Evolutionary conservation across 768 basidiomycete species (phyloP).

Genomic region (Exidia glandulosa): DNA sequence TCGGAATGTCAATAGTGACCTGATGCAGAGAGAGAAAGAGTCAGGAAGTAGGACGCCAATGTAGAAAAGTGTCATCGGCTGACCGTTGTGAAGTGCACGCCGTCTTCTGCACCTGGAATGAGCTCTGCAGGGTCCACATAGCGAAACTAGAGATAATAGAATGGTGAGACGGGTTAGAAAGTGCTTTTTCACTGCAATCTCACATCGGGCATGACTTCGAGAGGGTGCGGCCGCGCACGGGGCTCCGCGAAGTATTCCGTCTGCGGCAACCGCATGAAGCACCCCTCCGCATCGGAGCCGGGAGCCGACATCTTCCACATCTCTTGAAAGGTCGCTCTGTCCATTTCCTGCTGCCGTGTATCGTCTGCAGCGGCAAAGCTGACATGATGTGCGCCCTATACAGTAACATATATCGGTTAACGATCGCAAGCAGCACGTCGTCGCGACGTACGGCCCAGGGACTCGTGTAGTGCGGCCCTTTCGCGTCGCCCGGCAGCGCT

Average conservation of each 20-base stretch:
- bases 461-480: slow-evolving; percentile 64
- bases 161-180: background rate
- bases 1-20: slow-evolving; percentile 53
- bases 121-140: slow-evolving; percentile 31
- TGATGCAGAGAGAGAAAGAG: too few species aligned
- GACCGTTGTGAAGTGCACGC: slow-evolving; percentile 54
- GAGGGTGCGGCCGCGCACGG: slow-evolving; percentile 27
- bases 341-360: slow-evolving; percentile 47
- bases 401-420: background rate
- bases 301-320: slow-evolving; percentile 61
- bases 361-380: slow-evolving; percentile 39
- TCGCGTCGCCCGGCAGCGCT: slow-evolving; percentile 58
- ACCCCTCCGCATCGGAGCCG: slow-evolving; percentile 41
- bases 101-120: slow-evolving; percentile 30
- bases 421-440: background rate
- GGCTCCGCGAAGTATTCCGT: slow-evolving; percentile 45
- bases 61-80: too few species aligned
- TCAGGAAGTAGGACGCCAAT: too few species aligned
- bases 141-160: slow-evolving; percentile 18
- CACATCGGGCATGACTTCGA: slow-evolving; percentile 25
- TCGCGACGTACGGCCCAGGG: slow-evolving; percentile 60
- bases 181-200: background rate
- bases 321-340: slow-evolving; percentile 59
- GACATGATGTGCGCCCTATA: slow-evolving; percentile 73
- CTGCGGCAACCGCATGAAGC: slow-evolving; percentile 54